Evolutionary conservation across 176 grass and related monocot species (phyloP), one percentile per base, ranked within the genome.

Genomic region (Carex myosuroides): DNA sequence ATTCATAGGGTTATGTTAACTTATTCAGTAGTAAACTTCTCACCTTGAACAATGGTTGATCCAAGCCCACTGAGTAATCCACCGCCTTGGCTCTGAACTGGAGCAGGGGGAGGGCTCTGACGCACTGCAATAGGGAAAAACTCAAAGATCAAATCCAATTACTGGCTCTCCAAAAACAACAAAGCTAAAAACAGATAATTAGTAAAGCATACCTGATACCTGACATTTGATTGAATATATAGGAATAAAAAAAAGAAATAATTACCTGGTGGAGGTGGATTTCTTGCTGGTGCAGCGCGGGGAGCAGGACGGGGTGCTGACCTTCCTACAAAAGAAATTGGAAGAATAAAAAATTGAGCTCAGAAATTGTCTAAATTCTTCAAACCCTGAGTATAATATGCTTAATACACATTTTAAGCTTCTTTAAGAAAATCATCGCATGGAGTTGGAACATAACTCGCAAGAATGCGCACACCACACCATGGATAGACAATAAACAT

Each of bases 11-110:
- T 41, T 70, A 39, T 70, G 46, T 50, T 50, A 12, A 50, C 10
- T 50, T 50, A 32, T 56, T 56, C 6, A 18, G 16, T 55, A 16
- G 50, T 32, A 32, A 73, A 56, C 5, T 77, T 8, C 7, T 82
- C 50, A 97, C 94, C 94, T 90, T 94, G 90, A 85, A 92, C 94
- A 81, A 97, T 97, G 3, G 94, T 97, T 20, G 94, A 94, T 39
- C 94, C 92, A 44, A 97, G 91, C 60, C 92, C 87, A 26, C 92
- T 84, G 12, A 97, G 67, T 0, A 97, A 74, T 37, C 94, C 91
- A 86, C 94, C 90, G 62, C 84, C 61, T 41, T 85, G 83, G 13
- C 33, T 73, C 42, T 81, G 92, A 76, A 10, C 70, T 29, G 88
- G 84, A 92, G 94, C 94, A 21, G 92, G 94, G 33, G 94, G 87